Evolutionary conservation across 2,329 filamentous ascomycete species (phyloP), one percentile per base, ranked within the genome.

Genomic region (Didymella arachidicola): DNA sequence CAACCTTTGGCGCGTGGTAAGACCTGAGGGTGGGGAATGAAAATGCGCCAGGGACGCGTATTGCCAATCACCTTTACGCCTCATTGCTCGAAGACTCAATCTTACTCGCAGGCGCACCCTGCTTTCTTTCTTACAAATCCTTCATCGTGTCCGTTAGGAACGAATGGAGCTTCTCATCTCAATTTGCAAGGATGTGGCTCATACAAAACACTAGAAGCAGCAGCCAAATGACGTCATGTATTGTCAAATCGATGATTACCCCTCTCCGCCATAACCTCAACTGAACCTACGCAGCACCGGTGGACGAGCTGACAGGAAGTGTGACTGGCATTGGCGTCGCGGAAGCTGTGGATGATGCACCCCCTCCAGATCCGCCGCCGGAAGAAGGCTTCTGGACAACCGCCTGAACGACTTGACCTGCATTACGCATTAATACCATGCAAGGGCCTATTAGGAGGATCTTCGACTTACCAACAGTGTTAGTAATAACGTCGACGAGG

Each of bases 401-500:
- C 10, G 83, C 83, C 63, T 83, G 81, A 27, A 86, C 82, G 14
- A 86, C 81, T 71, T 86, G 84, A 0, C 83, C 83, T 66, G 34
- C 4, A 27, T 4, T 2, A 30, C n/a, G 7, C 16, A 18, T 55
- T 53, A 51, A 41, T 5, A 19, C 39, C 41, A n/a, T 2, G 4
- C 7, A 18, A 3, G n/a, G 22, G 1, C 4, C 11, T 19, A 39
- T 4, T 18, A 11, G 7, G 27, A 19, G 12, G 14, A n/a, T 1
- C 6, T 1, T 32, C 2, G 7, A 52, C 56, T 30, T 57, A 64
- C 64, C 65, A 2, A 82, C 79, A 1, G 80, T 69, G 67, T 86
- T 86, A 66, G 83, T 83, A 19, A 86, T 77, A 57, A 86, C 84
- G 55, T 86, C 80, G 14, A 86, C 82, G 56, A 86, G 68, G 2